Conservation (phyloP, 768 basidiomycete species). For the Rickenella mellea region DNA sequence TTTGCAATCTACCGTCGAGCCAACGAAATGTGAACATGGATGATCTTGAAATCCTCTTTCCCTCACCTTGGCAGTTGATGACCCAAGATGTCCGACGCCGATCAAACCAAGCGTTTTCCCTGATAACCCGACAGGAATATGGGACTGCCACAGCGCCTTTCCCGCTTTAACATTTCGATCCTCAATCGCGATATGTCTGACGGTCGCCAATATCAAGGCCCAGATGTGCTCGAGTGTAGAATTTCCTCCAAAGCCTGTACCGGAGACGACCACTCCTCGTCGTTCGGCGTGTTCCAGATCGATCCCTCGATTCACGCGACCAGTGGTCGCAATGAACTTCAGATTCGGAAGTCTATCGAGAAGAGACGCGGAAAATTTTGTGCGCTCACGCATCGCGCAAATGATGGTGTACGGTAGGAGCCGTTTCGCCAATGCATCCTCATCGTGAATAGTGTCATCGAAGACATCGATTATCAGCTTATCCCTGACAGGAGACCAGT, state of each 20-base stretch:
- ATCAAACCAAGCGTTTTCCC: conserved; percentile 52
- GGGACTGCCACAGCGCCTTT: conserved; percentile 44
- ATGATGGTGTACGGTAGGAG: conserved; percentile 46
- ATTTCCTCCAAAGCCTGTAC: conserved; percentile 33
- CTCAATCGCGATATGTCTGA: conserved; percentile 39
- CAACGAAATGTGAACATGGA: not conserved
- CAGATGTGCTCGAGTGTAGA: conserved; percentile 58
- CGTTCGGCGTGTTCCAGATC: conserved; percentile 35
- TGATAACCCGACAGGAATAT: conserved; percentile 37
- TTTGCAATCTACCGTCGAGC: conserved; percentile 37
- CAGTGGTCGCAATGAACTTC: conserved; percentile 52
- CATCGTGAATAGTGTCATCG: conserved; percentile 41
- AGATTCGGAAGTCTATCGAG: conserved; percentile 51
- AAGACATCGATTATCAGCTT: conserved; percentile 35
- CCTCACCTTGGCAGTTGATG: conserved; percentile 37
- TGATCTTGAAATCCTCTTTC: conserved; percentile 2
- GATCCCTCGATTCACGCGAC: conserved; percentile 37
- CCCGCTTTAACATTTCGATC: conserved; percentile 35
- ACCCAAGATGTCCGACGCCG: conserved; percentile 52
- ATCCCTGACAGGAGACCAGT: conserved; percentile 40
- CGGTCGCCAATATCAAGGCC: conserved; percentile 47
- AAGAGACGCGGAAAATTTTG: conserved; percentile 39
- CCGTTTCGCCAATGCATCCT: conserved; percentile 37
- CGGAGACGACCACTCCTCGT: conserved; percentile 43
- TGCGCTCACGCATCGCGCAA: conserved; percentile 60